phyloP scores from a whole-genome alignment of 2,329 filamentous ascomycete genomes.

The Cadophora luteo-olivacea region DNA sequence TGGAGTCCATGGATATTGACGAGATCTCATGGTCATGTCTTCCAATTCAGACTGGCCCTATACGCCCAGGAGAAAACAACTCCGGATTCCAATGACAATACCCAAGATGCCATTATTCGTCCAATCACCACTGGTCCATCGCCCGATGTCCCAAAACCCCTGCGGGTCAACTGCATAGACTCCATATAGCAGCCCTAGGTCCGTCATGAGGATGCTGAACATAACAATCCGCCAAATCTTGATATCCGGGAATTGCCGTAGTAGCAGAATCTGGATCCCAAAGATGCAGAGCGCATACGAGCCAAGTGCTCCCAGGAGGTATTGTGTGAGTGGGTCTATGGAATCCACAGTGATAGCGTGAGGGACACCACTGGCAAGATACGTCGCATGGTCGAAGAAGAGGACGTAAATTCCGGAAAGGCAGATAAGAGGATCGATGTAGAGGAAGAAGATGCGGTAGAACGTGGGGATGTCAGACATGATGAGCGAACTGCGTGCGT shows the following conservation, averaged over 20 bases:
- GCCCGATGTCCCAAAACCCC: constrained; percentile 15
- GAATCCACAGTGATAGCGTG: not conserved
- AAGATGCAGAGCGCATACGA: constrained; percentile 28
- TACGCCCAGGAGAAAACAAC: constrained; percentile 27
- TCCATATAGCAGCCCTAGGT: constrained; percentile 27
- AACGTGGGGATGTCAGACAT: constrained; percentile 26
- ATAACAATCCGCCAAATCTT: constrained; percentile 27
- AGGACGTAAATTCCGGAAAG: constrained; percentile 28
- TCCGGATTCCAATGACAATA: constrained; percentile 19
- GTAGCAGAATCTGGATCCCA: constrained; percentile 26
- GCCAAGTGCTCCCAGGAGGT: constrained; percentile 27
- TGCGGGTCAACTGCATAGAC: constrained; percentile 20
- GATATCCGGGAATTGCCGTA: constrained; percentile 25
- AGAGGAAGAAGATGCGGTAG: constrained; percentile 32
- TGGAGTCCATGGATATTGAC: not conserved
- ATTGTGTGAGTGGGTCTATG: constrained; percentile 17
- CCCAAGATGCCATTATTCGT: constrained; percentile 32
- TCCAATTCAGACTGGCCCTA: constrained; percentile 5
- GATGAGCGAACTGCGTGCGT: not conserved
- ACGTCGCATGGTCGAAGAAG: constrained; percentile 26
- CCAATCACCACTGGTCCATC: constrained; percentile 29
- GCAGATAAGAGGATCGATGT: constrained; percentile 31
- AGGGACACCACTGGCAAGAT: constrained; percentile 24
- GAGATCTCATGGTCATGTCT: not conserved
- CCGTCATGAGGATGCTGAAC: constrained; percentile 27